Percentiles rank a stretch among this genome's conserved stretches.
Conservation (phyloP, 768 basidiomycete species). For the Termitomyces sp. region DNA sequence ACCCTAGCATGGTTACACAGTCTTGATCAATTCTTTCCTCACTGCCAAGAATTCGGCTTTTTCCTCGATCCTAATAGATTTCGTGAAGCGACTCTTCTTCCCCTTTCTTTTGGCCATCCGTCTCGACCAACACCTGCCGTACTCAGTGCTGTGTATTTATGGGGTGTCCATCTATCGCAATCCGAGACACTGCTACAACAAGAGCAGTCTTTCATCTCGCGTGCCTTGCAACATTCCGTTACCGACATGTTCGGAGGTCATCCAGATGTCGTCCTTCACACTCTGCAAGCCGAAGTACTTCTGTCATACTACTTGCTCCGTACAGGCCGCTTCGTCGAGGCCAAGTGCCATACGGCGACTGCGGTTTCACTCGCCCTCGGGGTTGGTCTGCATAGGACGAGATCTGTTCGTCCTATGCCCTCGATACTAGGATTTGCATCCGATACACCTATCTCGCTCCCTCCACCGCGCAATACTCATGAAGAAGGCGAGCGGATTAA, state of each 20-base stretch:
- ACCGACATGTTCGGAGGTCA: slow-evolving; percentile 43
- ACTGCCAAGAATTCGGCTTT: slow-evolving; percentile 57
- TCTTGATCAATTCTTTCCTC: slow-evolving; percentile 51
- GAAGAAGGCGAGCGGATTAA: slow-evolving; percentile 62
- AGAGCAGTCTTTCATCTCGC: slow-evolving; percentile 42
- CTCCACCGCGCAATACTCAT: slow-evolving; percentile 15
- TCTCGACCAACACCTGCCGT: slow-evolving; percentile 44
- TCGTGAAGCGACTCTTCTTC: slow-evolving; percentile 40
- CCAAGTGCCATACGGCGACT: slow-evolving; percentile 48
- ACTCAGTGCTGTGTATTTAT: slow-evolving; percentile 43
- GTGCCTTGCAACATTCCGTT: slow-evolving; percentile 41
- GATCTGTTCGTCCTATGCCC: slow-evolving; percentile 29
- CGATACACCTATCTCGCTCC: slow-evolving; percentile 36
- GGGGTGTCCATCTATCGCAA: slow-evolving; percentile 46
- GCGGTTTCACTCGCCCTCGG: slow-evolving; percentile 46
- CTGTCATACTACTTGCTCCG: slow-evolving; percentile 62
- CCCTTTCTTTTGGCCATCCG: slow-evolving; percentile 40
- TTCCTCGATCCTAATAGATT: slow-evolving; percentile 53
- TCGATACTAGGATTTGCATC: slow-evolving; percentile 31
- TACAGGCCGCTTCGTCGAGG: slow-evolving; percentile 52
- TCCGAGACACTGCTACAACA: slow-evolving; percentile 32
- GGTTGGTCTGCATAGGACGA: slow-evolving; percentile 41
- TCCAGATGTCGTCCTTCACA: slow-evolving; percentile 42
- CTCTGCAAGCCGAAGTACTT: slow-evolving; percentile 59
- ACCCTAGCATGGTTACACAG: slow-evolving; percentile 25